Evolutionary conservation across 768 basidiomycete genomes (phyloP).

Genomic region (Chalciporus sphaerocephalus): DNA sequence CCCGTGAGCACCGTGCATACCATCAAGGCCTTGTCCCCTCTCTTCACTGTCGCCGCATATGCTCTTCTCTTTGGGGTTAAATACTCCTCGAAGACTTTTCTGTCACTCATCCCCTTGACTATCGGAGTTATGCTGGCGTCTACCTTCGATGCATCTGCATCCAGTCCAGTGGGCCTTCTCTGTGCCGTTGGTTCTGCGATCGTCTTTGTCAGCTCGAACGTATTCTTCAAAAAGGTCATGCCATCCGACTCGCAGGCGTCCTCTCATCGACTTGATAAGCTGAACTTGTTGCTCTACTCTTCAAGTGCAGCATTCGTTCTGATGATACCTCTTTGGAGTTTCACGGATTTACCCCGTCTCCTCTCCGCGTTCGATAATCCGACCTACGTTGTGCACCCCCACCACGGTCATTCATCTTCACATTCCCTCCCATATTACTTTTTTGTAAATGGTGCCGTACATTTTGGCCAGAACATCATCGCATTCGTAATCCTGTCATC

Average conservation of each 20-base stretch:
- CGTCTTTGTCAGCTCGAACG: slow-evolving; percentile 96
- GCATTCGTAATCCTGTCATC: slow-evolving; percentile 95
- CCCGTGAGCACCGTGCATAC: slow-evolving; percentile 98
- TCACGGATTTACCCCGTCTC: slow-evolving; percentile 75
- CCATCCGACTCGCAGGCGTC: slow-evolving; percentile 52
- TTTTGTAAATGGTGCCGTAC: slow-evolving; percentile 90
- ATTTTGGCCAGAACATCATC: slow-evolving; percentile 96
- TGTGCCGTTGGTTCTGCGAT: slow-evolving; percentile 96
- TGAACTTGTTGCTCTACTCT: slow-evolving; percentile 93
- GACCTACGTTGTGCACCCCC: slow-evolving; percentile 42
- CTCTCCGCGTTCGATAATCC: slow-evolving; percentile 43
- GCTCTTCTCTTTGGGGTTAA: slow-evolving; percentile 89
- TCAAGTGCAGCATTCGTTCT: slow-evolving; percentile 89
- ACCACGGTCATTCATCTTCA: slow-evolving; percentile 42
- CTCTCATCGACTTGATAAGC: slow-evolving; percentile 87
- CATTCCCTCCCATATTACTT: slow-evolving; percentile 79
- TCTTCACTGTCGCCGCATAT: slow-evolving; percentile 96
- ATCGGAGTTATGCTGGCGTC: slow-evolving; percentile 97
- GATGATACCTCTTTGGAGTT: slow-evolving; percentile 95
- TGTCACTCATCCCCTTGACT: slow-evolving; percentile 91
- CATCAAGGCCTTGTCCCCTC: slow-evolving; percentile 95
- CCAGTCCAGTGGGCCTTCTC: slow-evolving; percentile 80
- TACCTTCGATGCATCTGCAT: slow-evolving; percentile 87
- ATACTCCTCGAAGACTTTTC: slow-evolving; percentile 87
- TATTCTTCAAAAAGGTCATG: slow-evolving; percentile 99